Evolutionary conservation across 1,284 basidiomycete genomes (phyloP).

Genomic region (Boletus semigastroideus): DNA sequence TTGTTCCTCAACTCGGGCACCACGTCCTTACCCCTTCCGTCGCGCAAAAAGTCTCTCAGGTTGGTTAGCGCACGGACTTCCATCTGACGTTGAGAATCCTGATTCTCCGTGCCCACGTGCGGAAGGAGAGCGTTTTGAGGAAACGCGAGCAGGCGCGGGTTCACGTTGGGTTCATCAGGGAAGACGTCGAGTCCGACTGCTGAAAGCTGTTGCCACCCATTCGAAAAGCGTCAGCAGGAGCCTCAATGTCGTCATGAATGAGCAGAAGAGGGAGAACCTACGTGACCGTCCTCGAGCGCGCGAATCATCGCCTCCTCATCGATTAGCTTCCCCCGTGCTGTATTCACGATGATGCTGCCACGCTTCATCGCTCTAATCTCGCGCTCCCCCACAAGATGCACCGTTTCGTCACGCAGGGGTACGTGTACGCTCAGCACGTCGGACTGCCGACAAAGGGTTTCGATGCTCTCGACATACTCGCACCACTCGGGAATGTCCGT

Average conservation of each 20-base stretch:
- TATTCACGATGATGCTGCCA: constrained; percentile 83
- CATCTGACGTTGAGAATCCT: constrained; percentile 81
- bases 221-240: not conserved
- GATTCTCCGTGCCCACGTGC: constrained; percentile 88
- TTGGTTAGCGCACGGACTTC: constrained; percentile 77
- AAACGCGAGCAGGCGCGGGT: constrained; percentile 77
- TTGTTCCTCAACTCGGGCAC: constrained; percentile 56
- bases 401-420: constrained; percentile 72
- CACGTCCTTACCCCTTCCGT: constrained; percentile 63
- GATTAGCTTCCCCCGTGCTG: constrained; percentile 86
- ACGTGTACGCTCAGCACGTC: constrained; percentile 83
- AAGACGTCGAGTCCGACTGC: constrained; percentile 89
- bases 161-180: constrained; percentile 85
- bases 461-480: constrained; percentile 70
- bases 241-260: too few species aligned
- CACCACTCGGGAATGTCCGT: constrained; percentile 67
- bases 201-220: constrained; percentile 51
- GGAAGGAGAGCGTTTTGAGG: constrained; percentile 83
- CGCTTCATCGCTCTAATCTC: constrained; percentile 82
- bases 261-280: constrained; percentile 36
- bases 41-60: constrained; percentile 63
- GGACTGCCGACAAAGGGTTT: constrained; percentile 71
- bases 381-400: constrained; percentile 72
- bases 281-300: constrained; percentile 84
- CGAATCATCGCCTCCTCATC: constrained; percentile 86